Base-by-base conservation (phyloP, 345 rosid species). In the Salix koriyanagi region DNA sequence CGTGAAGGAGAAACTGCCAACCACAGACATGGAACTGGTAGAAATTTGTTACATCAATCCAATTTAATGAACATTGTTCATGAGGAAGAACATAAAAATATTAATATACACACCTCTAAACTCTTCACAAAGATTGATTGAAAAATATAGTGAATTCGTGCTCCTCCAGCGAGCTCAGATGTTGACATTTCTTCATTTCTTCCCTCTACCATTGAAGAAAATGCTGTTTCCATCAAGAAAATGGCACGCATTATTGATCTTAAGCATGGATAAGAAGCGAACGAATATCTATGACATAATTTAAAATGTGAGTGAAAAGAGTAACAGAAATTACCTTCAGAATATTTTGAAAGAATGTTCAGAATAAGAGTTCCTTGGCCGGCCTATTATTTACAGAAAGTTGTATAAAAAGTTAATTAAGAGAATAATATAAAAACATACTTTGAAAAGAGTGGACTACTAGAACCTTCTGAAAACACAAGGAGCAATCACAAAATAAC, bases 301-400 rank as follows among this genome's bases (percentile, higher is more conserved):
- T 32, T 60, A 69, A 28, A 75, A 70, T 70, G 65, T 60, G 23
- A 73, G 28, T 25, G 76, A 61, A 70, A 37, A 15, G 42, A 34
- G 72, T 26, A 21, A 70, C 18, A 19, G 39, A 30, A 69, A 52
- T 76, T 86, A 94, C 99, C 99, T 80, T 92, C 98, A 67, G 89
- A 88, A 81, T 94, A 96, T 83, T 91, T 94, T 9, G 99, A 94
- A 75, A 94, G 92, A 81, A 96, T 91, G 79, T 92, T 94, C 80
- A 96, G 87, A 25, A 96, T 88, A 80, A 96, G 90, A 76, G 99
- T 95, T 70, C 99, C 98, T 83, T 94, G 97, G 50, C 97, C 98
- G 84, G 97, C 97, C 99, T 96, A 75, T 44, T n/a, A n/a, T n/a
- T n/a, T n/a, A 39, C 69, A 86, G 73, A 75, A 74, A 64, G 67